These are phyloP conservation scores for Leptomonas pyrrhocoris DNA, from an alignment of 208 protist genomes.

Conservation along the genomic window DNA sequence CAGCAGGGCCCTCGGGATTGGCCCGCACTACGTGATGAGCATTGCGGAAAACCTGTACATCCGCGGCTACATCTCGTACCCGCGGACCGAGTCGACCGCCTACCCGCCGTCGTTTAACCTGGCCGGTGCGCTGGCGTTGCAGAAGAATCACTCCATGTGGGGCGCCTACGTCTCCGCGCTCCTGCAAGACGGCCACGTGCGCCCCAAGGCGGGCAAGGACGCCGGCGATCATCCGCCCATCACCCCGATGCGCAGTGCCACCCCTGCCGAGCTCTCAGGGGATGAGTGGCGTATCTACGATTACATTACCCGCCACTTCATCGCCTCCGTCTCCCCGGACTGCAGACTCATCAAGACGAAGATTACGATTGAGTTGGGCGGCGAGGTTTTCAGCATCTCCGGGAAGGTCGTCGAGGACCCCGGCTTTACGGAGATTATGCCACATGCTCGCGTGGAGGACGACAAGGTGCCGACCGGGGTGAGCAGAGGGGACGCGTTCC, in stretches of 20 bases:
- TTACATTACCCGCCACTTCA: constrained; percentile 90
- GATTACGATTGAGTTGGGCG: constrained; percentile 77
- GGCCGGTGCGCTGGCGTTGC: constrained; percentile 51
- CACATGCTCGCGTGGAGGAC: constrained; percentile 66
- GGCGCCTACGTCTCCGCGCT: constrained; percentile 72
- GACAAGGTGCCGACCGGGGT: constrained; percentile 79
- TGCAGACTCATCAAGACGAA: constrained; percentile 72
- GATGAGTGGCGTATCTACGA: constrained; percentile 91
- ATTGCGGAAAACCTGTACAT: constrained; percentile 97
- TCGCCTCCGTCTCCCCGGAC: constrained; percentile 86
- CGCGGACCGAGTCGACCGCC: constrained; percentile 95
- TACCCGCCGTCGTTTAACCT: constrained; percentile 94
- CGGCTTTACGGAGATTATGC: constrained; percentile 90
- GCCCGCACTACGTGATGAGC: constrained; percentile 93
- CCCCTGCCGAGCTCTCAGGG: constrained; percentile 62
- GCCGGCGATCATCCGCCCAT: constrained; percentile 93
- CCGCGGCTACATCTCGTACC: constrained; percentile 97
- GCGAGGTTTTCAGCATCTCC: constrained; percentile 77
- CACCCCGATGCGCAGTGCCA: constrained; percentile 85
- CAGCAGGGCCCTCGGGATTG: constrained; percentile 82
- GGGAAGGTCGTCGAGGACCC: constrained; percentile 79
- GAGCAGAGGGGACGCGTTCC: constrained; percentile 68
- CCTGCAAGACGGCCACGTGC: constrained; percentile 58
- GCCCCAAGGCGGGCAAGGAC: constrained; percentile 86
- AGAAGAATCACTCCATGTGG: constrained; percentile 67